Evolutionary conservation across 1,139 yeast genomes (phyloP).

Genomic region (Lodderomyces theae): DNA sequence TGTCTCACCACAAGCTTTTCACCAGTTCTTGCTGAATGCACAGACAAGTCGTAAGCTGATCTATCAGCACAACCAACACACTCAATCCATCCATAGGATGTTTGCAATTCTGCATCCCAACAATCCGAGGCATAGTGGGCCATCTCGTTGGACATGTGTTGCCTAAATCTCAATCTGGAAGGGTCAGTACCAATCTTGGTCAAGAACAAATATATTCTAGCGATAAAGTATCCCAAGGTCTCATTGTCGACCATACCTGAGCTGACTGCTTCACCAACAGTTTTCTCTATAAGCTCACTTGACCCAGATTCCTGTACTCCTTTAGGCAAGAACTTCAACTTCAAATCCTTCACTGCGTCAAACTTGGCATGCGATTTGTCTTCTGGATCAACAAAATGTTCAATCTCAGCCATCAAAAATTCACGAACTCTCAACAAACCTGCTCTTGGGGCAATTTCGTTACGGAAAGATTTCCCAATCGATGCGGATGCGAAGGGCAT

Average conservation of each 20-base stretch:
- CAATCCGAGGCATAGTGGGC: slow-evolving; percentile 99
- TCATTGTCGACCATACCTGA: slow-evolving; percentile 91
- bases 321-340: slow-evolving; percentile 78
- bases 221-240: slow-evolving; percentile 95
- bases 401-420: slow-evolving; percentile 98
- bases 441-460: slow-evolving; percentile 97
- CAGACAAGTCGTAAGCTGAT: slow-evolving; percentile 95
- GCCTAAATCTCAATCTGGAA: slow-evolving; percentile 87
- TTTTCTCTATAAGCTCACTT: slow-evolving; percentile 58
- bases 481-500: slow-evolving; percentile 99
- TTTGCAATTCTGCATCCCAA: slow-evolving; percentile 98
- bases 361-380: slow-evolving; percentile 83
- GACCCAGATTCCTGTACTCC: slow-evolving; percentile 83
- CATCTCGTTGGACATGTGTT: slow-evolving; percentile 98
- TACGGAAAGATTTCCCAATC: slow-evolving; percentile 97
- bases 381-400: slow-evolving; percentile 93
- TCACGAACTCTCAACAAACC: slow-evolving; percentile 98
- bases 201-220: slow-evolving; percentile 85
- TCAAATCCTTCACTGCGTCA: slow-evolving; percentile 67
- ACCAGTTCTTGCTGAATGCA: slow-evolving; percentile 92
- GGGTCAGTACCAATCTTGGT: slow-evolving; percentile 87
- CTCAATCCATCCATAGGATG: slow-evolving; percentile 98
- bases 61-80: slow-evolving; percentile 99
- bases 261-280: slow-evolving; percentile 87
- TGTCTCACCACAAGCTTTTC: slow-evolving; percentile 94